Conservation (phyloP, 106 monocot genomes). For the Acanthochlamys bracteata region DNA sequence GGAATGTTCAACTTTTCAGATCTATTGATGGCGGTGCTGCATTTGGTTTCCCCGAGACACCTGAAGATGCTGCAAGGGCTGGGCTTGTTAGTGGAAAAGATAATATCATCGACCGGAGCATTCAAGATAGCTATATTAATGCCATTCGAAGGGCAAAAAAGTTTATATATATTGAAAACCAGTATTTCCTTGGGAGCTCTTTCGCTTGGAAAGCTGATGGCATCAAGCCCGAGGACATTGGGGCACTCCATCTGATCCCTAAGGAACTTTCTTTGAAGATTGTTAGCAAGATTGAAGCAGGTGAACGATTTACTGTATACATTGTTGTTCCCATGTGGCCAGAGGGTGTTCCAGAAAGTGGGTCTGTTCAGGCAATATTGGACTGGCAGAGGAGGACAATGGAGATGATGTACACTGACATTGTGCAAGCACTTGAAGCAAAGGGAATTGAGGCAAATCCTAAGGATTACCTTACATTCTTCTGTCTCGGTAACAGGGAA, state of each 20-base stretch:
- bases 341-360: conserved; percentile 57
- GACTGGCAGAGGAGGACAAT: conserved; percentile 75
- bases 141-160: conserved; percentile 53
- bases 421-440: conserved; percentile 36
- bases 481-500: conserved; percentile 67
- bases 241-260: conserved; percentile 51
- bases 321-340: conserved; percentile 77
- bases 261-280: conserved; percentile 60
- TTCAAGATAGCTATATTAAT: conserved; percentile 58
- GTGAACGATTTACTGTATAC: conserved; percentile 58
- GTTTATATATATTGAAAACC: conserved; percentile 79
- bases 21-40: conserved; percentile 69
- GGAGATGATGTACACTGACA: conserved; percentile 79
- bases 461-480: conserved; percentile 61
- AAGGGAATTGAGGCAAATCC: conserved; percentile 54
- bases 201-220: conserved; percentile 51
- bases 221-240: conserved; percentile 45
- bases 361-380: conserved; percentile 57
- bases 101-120: conserved; percentile 55
- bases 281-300: conserved; percentile 63
- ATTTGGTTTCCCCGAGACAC: conserved; percentile 54
- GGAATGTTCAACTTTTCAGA: conserved; percentile 66
- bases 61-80: conserved; percentile 41
- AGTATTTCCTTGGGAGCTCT: conserved; percentile 71
- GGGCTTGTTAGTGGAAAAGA: conserved; percentile 61